Percentiles rank a stretch among this genome's conserved stretches.
phyloP scores from a whole-genome alignment of 2,329 filamentous ascomycete species.

The Trichoderma afroharzianum region DNA sequence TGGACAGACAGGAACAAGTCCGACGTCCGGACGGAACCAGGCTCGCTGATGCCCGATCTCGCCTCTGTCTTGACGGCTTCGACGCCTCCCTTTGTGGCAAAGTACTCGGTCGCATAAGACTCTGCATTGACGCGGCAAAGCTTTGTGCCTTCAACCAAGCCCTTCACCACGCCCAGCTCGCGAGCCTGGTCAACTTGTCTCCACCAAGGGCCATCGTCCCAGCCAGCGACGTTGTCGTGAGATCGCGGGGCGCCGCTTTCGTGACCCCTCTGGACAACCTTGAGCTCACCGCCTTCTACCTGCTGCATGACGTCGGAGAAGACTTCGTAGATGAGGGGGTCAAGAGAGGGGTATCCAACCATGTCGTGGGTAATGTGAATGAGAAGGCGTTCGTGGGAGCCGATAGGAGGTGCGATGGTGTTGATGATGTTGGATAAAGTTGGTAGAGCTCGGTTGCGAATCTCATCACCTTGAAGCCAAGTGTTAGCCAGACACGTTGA shows the following conservation, averaged over 20 bases:
- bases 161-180: constrained; percentile 75
- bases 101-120: constrained; percentile 81
- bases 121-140: constrained; percentile 87
- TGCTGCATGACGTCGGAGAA: constrained; percentile 98
- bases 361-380: constrained; percentile 98
- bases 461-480: constrained; percentile 68
- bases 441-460: constrained; percentile 80
- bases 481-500: background rate
- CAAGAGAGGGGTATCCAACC: constrained; percentile 87
- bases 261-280: constrained; percentile 90
- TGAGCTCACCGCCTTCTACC: constrained; percentile 91
- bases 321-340: constrained; percentile 85
- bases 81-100: constrained; percentile 70
- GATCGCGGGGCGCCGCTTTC: constrained; percentile 71
- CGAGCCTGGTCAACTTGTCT: constrained; percentile 65
- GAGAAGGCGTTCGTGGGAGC: constrained; percentile 91
- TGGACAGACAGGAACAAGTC: constrained; percentile 97
- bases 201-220: constrained; percentile 98
- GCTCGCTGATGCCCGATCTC: constrained; percentile 73
- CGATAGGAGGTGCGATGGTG: constrained; percentile 92
- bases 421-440: constrained; percentile 94
- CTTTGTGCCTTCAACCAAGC: constrained; percentile 83
- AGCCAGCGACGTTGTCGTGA: constrained; percentile 60
- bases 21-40: constrained; percentile 85
- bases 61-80: constrained; percentile 77